Conservation (phyloP, 345 rosid genomes). For the Sonneratia alba region DNA sequence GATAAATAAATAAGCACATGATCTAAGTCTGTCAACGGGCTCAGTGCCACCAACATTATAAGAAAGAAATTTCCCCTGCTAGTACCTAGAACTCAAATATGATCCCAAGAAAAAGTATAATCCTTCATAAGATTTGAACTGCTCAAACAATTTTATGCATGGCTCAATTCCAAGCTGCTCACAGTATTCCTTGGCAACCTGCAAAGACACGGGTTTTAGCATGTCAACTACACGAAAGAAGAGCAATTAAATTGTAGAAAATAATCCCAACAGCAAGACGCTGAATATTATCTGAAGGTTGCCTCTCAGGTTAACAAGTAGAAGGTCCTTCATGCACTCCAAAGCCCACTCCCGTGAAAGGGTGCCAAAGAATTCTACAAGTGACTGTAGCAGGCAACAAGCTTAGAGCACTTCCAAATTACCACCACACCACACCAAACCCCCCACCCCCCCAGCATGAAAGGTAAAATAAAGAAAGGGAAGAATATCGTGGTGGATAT, state of each 20-base stretch:
- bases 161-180: slow-evolving; percentile 95
- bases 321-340: slow-evolving; percentile 99
- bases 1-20: slow-evolving; percentile 14
- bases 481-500: slow-evolving; percentile 8
- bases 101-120: slow-evolving; percentile 96
- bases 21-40: neutral
- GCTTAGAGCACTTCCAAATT: neutral
- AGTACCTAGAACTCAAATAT: slow-evolving; percentile 88
- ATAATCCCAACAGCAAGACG: slow-evolving; percentile 12
- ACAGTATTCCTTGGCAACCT: slow-evolving; percentile 97
- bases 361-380: slow-evolving; percentile 96
- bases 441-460: no score
- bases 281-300: slow-evolving; percentile 98
- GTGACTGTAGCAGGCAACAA: slow-evolving; percentile 44
- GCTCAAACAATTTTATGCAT: slow-evolving; percentile 93
- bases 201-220: slow-evolving; percentile 25
- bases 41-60: slow-evolving; percentile 6
- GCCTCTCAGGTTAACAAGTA: slow-evolving; percentile 82
- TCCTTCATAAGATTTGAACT: slow-evolving; percentile 96
- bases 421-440: neutral
- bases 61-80: slow-evolving; percentile 8
- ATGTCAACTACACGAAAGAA: neutral
- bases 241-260: slow-evolving; percentile 3
- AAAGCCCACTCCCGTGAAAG: slow-evolving; percentile 98
- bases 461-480: slow-evolving; percentile 1